Evolutionary conservation across 192 early-diverging fungal genomes (phyloP).

Genomic region (Umbelopsis sp.): DNA sequence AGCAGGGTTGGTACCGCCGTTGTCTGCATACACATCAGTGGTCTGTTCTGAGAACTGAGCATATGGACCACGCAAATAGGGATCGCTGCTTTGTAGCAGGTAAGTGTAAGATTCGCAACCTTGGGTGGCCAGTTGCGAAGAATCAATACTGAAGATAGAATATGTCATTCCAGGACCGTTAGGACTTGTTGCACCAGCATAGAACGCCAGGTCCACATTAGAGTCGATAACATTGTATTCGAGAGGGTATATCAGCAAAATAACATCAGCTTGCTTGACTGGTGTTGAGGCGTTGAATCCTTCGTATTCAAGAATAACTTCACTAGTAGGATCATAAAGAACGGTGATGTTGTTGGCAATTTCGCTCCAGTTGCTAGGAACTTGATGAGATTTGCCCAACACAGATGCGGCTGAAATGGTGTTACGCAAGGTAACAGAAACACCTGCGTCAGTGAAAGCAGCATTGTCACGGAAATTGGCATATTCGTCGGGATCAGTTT

Average conservation of each 20-base stretch:
- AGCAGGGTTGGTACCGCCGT: constrained; percentile 41
- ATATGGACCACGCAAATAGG: constrained; percentile 38
- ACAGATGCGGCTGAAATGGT: constrained; percentile 34
- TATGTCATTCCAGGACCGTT: constrained; percentile 45
- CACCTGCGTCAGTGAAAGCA: constrained; percentile 38
- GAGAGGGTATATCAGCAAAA: constrained; percentile 39
- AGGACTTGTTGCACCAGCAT: constrained; percentile 39
- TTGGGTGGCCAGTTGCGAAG: constrained; percentile 35
- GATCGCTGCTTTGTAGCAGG: constrained; percentile 37
- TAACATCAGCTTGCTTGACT: constrained; percentile 42
- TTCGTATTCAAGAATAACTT: constrained; percentile 38
- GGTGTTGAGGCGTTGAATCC: constrained; percentile 42
- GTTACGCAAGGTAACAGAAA: constrained; percentile 34
- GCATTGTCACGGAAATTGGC: constrained; percentile 37
- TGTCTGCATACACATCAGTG: constrained; percentile 30
- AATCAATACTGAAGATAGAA: constrained; percentile 40
- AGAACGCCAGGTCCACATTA: constrained; percentile 31
- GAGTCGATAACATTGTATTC: constrained; percentile 29
- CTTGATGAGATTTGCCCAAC: constrained; percentile 23
- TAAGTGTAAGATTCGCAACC: constrained; percentile 42
- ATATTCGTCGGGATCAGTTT: constrained; percentile 42
- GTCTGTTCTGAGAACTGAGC: constrained; percentile 43
- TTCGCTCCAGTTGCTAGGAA: constrained; percentile 33
- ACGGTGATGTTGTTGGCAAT: constrained; percentile 37
- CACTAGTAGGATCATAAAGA: constrained; percentile 29